Percentiles rank a stretch among this genome's conserved stretches.
Evolutionary conservation across 495 filamentous ascomycete species (phyloP).

Genomic region (Xylaria scruposa): DNA sequence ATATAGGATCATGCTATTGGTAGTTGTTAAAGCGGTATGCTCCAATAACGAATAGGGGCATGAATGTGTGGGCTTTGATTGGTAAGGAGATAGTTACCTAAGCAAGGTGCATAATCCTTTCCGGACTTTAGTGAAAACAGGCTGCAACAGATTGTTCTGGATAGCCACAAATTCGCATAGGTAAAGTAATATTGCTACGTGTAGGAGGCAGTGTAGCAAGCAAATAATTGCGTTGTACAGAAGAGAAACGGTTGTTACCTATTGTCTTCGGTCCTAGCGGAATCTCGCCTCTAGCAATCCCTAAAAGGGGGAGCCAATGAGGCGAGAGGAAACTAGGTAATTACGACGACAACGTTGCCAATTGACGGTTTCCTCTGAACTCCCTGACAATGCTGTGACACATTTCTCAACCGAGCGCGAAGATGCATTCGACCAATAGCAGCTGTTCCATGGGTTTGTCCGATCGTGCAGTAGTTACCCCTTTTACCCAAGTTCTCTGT

Average conservation of each 20-base stretch:
- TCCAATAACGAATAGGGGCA: conserved; percentile 1
- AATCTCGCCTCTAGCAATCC: not conserved
- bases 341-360: not conserved
- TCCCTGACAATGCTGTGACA: conserved; percentile 14
- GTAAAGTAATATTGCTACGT: not conserved
- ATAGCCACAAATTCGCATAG: not conserved
- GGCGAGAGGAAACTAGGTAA: not conserved
- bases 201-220: not conserved
- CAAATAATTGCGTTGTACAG: not conserved
- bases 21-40: not conserved
- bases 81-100: not conserved
- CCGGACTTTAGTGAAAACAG: not conserved
- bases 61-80: not conserved
- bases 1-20: not conserved
- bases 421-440: conserved; percentile 2
- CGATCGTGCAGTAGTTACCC: no score
- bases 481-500: not conserved
- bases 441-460: not conserved
- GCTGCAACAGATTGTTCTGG: not conserved
- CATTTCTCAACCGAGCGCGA: conserved; percentile 7
- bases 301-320: not conserved
- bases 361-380: conserved; percentile 13
- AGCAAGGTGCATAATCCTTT: not conserved
- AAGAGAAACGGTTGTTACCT: conserved; percentile 7
- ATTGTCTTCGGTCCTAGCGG: not conserved